A percentile compares a stretch with the other conserved stretches of the same genome.
These are phyloP conservation scores for Aspergillus quadricinctus DNA, from an alignment of 2,329 filamentous ascomycete species.

Conservation along the genomic window DNA sequence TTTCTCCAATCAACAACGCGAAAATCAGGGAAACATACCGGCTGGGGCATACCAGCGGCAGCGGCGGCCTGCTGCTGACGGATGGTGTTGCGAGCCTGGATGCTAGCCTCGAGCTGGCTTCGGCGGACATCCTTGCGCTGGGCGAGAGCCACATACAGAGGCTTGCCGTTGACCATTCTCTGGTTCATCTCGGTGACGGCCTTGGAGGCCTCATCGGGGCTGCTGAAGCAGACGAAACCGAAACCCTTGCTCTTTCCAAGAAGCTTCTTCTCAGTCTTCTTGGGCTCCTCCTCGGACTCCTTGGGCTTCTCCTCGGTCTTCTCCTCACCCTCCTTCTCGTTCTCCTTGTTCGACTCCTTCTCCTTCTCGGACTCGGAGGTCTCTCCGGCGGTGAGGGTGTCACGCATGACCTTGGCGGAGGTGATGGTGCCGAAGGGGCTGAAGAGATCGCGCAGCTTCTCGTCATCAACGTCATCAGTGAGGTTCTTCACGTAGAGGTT, in stretches of 20 bases:
- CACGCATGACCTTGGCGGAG: constrained; percentile 98
- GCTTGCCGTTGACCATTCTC: constrained; percentile 96
- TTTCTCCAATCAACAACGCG: too few relatives aligned
- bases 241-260: constrained; percentile 99
- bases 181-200: constrained; percentile 99
- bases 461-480: constrained; percentile 93
- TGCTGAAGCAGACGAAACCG: constrained; percentile 99
- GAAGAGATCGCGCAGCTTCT: constrained; percentile 94
- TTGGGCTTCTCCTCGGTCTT: constrained; percentile 43
- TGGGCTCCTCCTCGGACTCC: constrained; percentile 46
- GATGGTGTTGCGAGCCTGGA: constrained; percentile 97
- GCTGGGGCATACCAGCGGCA: constrained; percentile 76
- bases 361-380: constrained; percentile 47
- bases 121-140: constrained; percentile 99
- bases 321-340: constrained; percentile 45
- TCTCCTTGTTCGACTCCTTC: constrained; percentile 37
- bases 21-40: constrained; percentile 29
- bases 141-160: constrained; percentile 92
- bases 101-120: constrained; percentile 98
- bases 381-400: constrained; percentile 51
- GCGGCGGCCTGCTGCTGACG: constrained; percentile 97
- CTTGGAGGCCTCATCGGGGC: constrained; percentile 98
- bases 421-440: constrained; percentile 89
- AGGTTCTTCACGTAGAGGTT: constrained; percentile 99
- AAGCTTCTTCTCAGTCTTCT: constrained; percentile 58